Conservation (phyloP, 2,329 filamentous ascomycete genomes). For the Botrytis paeoniae region DNA sequence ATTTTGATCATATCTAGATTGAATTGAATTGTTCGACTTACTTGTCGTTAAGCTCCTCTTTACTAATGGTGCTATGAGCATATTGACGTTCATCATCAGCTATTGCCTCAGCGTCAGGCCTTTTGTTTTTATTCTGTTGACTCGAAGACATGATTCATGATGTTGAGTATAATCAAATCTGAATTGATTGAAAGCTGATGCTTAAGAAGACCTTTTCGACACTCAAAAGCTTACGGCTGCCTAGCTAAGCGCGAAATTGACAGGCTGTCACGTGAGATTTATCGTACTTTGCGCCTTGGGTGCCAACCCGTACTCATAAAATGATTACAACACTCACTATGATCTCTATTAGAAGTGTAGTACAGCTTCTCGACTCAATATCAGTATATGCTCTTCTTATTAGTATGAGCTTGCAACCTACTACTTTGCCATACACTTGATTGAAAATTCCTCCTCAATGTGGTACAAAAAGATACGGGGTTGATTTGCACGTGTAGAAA, state of each 20-base stretch:
- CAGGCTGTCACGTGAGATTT: neutral
- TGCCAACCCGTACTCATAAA: neutral
- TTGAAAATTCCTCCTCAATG: neutral
- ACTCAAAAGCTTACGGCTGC: neutral
- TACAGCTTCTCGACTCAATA: neutral
- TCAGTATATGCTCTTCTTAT: neutral
- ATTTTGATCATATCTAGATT: neutral
- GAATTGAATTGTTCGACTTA: constrained; percentile 19
- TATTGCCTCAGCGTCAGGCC: constrained; percentile 30
- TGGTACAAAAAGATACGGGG: neutral
- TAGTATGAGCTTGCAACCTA: no score
- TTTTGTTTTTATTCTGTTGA: constrained; percentile 12
- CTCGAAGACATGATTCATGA: constrained; percentile 19
- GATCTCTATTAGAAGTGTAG: neutral
- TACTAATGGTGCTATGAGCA: constrained; percentile 41
- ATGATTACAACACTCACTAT: neutral
- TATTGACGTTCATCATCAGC: constrained; percentile 50
- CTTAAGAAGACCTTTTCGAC: neutral
- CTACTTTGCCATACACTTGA: neutral
- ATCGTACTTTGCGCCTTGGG: neutral
- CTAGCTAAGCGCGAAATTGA: constrained; percentile 8
- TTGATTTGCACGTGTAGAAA: neutral
- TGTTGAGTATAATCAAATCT: neutral
- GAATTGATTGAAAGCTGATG: neutral
- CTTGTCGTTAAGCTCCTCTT: constrained; percentile 31